A percentile compares a stretch with the other conserved stretches of the same genome.
Evolutionary conservation across 805 yeast species (phyloP).

Genomic region (Danielia reshetovae): DNA sequence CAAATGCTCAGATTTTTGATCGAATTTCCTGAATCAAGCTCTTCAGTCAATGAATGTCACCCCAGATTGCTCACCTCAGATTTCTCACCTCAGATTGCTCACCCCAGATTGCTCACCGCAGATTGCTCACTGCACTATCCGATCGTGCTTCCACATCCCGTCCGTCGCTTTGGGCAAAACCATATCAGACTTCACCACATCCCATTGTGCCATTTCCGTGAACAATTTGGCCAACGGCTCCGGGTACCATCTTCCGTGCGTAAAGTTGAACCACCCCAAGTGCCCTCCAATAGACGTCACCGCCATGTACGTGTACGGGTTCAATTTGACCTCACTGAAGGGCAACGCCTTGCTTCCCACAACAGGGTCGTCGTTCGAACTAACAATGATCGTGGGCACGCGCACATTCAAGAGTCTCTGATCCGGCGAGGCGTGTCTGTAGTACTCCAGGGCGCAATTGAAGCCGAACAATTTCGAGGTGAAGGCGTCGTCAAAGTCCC

Average conservation of each 20-base stretch:
- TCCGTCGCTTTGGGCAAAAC: constrained; percentile 27
- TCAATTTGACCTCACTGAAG: constrained; percentile 40
- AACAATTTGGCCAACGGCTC: constrained; percentile 33
- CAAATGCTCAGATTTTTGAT: too few relatives aligned
- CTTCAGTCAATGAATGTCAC: too few relatives aligned
- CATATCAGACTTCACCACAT: constrained; percentile 11
- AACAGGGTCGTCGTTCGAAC: constrained; percentile 66
- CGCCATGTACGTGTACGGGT: constrained; percentile 56
- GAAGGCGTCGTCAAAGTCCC: constrained; percentile 58
- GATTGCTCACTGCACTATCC: constrained; percentile 16
- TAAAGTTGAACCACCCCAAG: constrained; percentile 45
- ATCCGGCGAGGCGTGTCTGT: constrained; percentile 61
- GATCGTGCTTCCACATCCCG: constrained; percentile 32
- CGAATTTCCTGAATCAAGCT: too few relatives aligned
- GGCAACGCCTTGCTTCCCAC: constrained; percentile 54
- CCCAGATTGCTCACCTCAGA: too few relatives aligned
- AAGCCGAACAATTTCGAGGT: constrained; percentile 64
- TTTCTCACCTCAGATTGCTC: too few relatives aligned
- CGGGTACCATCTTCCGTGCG: constrained; percentile 36
- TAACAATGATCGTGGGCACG: constrained; percentile 60
- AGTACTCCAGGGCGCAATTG: constrained; percentile 58
- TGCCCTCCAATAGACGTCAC: constrained; percentile 72
- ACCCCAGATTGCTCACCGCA: too few relatives aligned
- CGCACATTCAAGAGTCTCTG: constrained; percentile 51
- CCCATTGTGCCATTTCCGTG: constrained; percentile 28